phyloP scores from a whole-genome alignment of 2,329 filamentous ascomycete species.

The Amauroascus verrucosus region DNA sequence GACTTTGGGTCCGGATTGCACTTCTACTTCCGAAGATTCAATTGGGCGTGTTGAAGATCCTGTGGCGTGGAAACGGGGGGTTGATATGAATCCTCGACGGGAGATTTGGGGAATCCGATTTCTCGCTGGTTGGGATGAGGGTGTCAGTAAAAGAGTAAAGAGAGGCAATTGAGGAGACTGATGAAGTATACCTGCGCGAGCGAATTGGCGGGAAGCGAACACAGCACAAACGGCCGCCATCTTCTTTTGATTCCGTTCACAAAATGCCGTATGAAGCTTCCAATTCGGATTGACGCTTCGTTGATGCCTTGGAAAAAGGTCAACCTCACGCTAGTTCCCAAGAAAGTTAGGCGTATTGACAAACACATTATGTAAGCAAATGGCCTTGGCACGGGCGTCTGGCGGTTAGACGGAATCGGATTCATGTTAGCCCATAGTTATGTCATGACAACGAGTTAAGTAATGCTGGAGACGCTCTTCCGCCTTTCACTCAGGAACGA shows the following conservation, averaged over 20 bases:
- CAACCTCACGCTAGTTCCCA: neutral
- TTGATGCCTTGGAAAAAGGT: neutral
- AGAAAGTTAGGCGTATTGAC: neutral
- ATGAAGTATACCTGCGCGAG: conserved; percentile 28
- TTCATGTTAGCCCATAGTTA: too few relatives aligned
- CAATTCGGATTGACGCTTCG: too few relatives aligned
- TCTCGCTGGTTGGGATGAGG: conserved; percentile 5
- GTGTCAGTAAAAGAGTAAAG: neutral
- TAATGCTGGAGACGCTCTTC: too few relatives aligned
- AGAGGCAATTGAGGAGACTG: neutral
- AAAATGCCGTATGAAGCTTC: too few relatives aligned
- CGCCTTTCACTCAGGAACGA: too few relatives aligned
- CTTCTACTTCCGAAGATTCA: neutral
- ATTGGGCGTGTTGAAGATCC: neutral
- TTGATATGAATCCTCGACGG: conserved; percentile 16
- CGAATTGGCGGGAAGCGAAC: conserved; percentile 30
- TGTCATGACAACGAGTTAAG: too few relatives aligned
- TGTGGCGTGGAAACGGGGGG: conserved; percentile 7
- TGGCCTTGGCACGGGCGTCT: too few relatives aligned
- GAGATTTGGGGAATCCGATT: conserved; percentile 12
- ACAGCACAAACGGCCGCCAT: conserved; percentile 34
- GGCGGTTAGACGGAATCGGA: too few relatives aligned
- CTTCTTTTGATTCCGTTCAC: conserved; percentile 6
- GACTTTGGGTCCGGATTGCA: conserved; percentile 7
- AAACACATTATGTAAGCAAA: too few relatives aligned